Evolutionary conservation across 495 filamentous ascomycete species (phyloP), one percentile per base, ranked within the genome.

Genomic region (Penicillium samsonianum): DNA sequence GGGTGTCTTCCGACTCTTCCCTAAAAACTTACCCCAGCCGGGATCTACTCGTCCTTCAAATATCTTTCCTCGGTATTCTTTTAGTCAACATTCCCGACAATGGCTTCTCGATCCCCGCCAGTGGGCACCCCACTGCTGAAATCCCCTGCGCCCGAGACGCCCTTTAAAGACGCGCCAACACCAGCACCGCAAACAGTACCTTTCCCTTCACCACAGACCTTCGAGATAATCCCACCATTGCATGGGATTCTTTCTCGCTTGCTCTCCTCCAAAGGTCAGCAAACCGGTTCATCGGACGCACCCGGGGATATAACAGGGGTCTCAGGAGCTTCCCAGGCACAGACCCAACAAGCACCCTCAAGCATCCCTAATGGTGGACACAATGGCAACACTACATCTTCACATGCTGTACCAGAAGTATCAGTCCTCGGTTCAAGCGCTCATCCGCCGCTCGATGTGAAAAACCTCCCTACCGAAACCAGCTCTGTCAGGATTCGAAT

Each of bases 161-260:
- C 75, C 38, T 43, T 55, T n/a, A 70, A 65, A 64, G 65, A 62
- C 56, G 67, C 72, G 58, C 76, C 78, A 51, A 64, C 74, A 28
- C 44, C 44, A 42, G 70, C 64, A 77, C 84, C 67, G 69, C 83
- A 53, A 78, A 83, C 76, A 26, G 69, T 74, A 17, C 62, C 71
- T 6, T 77, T 85, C 50, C 84, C 80, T 54, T 62, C 80, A 47
- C 81, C 83, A 5, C 73, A 81, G 57, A 85, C 85, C 19, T 87
- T 96, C 71, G 92, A 96, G 79, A 85, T 90, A 58, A 80, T 97
- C 47, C 91, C 94, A 50, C 82, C 90, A 47, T 81, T 97, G 46
- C 84, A 90, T 68, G 80, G 84, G 11, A 83, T 96, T 62, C 82
- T 97, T 44, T 77, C 85, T 55, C 89, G 87, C 40, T 83, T 96